Evolutionary conservation across 805 yeast species (phyloP), one percentile per base, ranked within the genome.

Genomic region (Danielozyma ontarioensis): DNA sequence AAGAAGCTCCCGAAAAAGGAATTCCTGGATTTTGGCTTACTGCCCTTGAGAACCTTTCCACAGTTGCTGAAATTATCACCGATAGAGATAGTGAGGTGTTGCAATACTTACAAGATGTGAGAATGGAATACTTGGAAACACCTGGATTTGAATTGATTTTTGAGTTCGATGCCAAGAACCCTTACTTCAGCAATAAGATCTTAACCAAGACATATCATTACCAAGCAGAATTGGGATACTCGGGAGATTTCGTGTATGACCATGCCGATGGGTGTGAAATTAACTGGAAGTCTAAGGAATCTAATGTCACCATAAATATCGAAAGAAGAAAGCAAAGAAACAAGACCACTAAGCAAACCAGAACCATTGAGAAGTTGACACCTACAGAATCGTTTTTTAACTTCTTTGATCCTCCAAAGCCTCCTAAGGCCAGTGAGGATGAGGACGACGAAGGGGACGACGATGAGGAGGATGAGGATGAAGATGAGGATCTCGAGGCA

Each of bases 281-380:
- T 57, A 68, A 82, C 47, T 93, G 98, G 98, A 68, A 64, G 42
- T 74, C 80, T 34, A 80, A 80, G 50, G 94, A 82, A 46, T 68
- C 70, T 41, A 90, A 93, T 55, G 88, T 86, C 33, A 90, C 97
- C 13, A 76, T 93, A 36, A 65, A 70, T 39, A 80, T 93, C 37
- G 97, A 90, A 70, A 84, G 86, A 74, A 81, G 97, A 67, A 93
- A 89, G 67, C 98, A 93, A 70, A 82, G 97, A 68, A 93, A 93
- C 64, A 90, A 89, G 70, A 78, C 83, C 59, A 93, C 98, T 38
- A 89, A 89, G 62, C 96, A 93, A 58, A 90, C 96, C 13, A 79
- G 98, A 63, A 88, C 95, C 31, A 82, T 93, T 48, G 97, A 90
- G 64, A 90, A 90, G 67, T 72, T 87, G 48, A 80, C 95, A 6